Conservation (phyloP, 805 yeast species). For the Vanderwaltozyma tropicalis region DNA sequence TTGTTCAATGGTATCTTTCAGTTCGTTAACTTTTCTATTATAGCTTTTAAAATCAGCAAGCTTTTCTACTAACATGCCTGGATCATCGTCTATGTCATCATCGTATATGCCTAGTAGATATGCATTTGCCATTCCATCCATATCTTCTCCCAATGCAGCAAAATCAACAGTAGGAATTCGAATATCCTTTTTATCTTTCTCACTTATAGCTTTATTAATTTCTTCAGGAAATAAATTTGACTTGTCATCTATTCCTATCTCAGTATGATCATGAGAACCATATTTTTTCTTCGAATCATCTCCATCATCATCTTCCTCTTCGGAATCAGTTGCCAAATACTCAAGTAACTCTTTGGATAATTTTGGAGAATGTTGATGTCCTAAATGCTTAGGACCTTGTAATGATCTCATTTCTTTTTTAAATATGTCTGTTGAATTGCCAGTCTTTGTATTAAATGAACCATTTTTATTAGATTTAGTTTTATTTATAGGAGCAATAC, state of each 20-base stretch:
- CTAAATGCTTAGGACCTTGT: slow-evolving; percentile 1
- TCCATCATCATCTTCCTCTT: background rate
- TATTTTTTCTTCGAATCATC: background rate
- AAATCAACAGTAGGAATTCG: slow-evolving; percentile 31
- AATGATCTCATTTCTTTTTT: slow-evolving; percentile 6
- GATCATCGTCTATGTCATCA: slow-evolving; percentile 44
- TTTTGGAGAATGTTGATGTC: background rate
- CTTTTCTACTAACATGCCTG: slow-evolving; percentile 45
- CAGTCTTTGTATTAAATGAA: too few species aligned
- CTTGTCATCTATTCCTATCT: background rate
- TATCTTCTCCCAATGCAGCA: slow-evolving; percentile 32
- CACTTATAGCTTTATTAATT: slow-evolving; percentile 5
- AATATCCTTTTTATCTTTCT: slow-evolving; percentile 5
- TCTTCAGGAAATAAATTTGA: slow-evolving; percentile 1
- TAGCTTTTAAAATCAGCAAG: slow-evolving; percentile 44
- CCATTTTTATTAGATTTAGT: background rate
- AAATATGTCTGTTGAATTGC: background rate
- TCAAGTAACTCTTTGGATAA: slow-evolving; percentile 8
- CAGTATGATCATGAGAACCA: too few species aligned
- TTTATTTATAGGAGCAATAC: background rate
- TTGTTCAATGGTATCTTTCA: slow-evolving; percentile 19
- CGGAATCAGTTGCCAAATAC: slow-evolving; percentile 1
- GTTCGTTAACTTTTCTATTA: slow-evolving; percentile 36
- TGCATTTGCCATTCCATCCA: slow-evolving; percentile 51
- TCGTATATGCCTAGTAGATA: slow-evolving; percentile 51